Percentiles rank a stretch among this genome's conserved stretches.
These are phyloP conservation scores for Lachnellula arida DNA, from an alignment of 2,329 filamentous ascomycete species.

Conservation along the genomic window DNA sequence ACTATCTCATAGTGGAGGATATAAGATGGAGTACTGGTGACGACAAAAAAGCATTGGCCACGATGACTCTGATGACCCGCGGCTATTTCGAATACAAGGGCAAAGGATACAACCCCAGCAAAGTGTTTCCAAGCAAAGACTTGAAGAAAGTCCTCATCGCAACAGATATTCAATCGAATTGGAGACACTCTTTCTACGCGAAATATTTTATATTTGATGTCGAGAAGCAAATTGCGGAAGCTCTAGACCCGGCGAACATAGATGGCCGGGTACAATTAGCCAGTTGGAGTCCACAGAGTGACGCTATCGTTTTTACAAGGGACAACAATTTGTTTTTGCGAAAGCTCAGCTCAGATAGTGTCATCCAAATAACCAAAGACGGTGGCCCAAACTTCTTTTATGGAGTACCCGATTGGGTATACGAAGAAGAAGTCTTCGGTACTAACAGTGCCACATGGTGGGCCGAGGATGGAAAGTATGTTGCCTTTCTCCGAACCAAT, in stretches of 20 bases:
- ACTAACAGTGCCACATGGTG: conserved; percentile 89
- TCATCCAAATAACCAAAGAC: conserved; percentile 70
- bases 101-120: conserved; percentile 49
- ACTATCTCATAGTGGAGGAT: conserved; percentile 83
- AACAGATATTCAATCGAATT: conserved; percentile 69
- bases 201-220: conserved; percentile 93
- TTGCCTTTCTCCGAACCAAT: conserved; percentile 91
- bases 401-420: conserved; percentile 96
- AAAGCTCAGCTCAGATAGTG: conserved; percentile 43
- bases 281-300: conserved; percentile 81
- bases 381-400: conserved; percentile 89
- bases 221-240: conserved; percentile 67
- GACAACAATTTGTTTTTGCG: conserved; percentile 89
- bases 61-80: conserved; percentile 71
- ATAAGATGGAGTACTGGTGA: conserved; percentile 51
- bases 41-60: conserved; percentile 40
- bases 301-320: conserved; percentile 83
- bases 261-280: conserved; percentile 73
- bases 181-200: conserved; percentile 84
- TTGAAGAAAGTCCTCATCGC: conserved; percentile 82
- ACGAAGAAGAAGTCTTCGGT: conserved; percentile 76
- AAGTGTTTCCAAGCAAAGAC: conserved; percentile 73
- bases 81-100: conserved; percentile 56
- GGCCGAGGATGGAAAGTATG: conserved; percentile 81
- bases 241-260: conserved; percentile 66